Conservation (phyloP, 345 rosid species). For the Mercurialis annua region DNA sequence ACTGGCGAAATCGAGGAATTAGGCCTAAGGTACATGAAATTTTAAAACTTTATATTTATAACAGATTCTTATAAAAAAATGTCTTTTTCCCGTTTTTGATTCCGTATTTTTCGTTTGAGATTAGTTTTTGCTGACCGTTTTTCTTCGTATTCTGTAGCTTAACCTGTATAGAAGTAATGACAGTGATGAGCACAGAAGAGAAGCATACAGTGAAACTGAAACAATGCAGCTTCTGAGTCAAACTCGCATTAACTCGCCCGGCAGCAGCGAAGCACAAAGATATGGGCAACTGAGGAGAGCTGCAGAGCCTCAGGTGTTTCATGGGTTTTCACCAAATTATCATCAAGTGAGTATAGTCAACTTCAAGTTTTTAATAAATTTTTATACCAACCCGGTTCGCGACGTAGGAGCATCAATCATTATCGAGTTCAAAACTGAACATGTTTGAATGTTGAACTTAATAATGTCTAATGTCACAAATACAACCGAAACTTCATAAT, state of each 20-base stretch:
- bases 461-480: too few relatives aligned
- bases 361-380: too few relatives aligned
- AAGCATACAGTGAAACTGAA: slow-evolving; percentile 43
- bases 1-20: slow-evolving; percentile 39
- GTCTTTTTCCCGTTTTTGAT: too few relatives aligned
- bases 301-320: slow-evolving; percentile 33
- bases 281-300: slow-evolving; percentile 38
- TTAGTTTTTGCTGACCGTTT: not conserved
- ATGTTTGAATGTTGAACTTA: too few relatives aligned
- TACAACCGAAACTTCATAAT: too few relatives aligned
- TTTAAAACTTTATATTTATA: not conserved
- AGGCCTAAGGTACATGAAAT: slow-evolving; percentile 39
- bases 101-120: not conserved
- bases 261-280: slow-evolving; percentile 28
- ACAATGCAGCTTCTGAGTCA: slow-evolving; percentile 54
- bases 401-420: too few relatives aligned
- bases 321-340: slow-evolving; percentile 30
- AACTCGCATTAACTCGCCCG: slow-evolving; percentile 50
- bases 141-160: slow-evolving; percentile 17
- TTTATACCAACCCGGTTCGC: too few relatives aligned
- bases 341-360: slow-evolving; percentile 31
- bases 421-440: too few relatives aligned
- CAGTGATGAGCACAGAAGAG: slow-evolving; percentile 20
- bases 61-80: too few relatives aligned
- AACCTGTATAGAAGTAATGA: slow-evolving; percentile 25